These are phyloP conservation scores for Rhodotorula diobovata DNA, from an alignment of 768 basidiomycete genomes.

Conservation along the genomic window DNA sequence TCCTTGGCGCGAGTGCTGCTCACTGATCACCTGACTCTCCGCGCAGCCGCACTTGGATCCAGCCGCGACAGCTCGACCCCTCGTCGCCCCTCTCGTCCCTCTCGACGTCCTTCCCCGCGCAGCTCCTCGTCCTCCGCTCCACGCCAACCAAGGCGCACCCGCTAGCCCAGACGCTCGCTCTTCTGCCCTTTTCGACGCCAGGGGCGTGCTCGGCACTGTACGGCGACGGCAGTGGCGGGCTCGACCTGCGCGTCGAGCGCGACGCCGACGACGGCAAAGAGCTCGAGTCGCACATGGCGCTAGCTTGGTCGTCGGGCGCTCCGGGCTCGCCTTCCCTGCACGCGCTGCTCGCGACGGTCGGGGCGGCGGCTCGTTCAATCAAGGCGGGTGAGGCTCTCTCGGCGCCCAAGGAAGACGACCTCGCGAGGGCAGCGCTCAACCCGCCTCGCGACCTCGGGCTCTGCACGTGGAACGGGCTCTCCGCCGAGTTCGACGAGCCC, in stretches of 20 bases:
- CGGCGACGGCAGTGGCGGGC: not conserved
- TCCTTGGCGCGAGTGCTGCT: no score
- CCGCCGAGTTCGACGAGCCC: not conserved
- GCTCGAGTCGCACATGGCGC: not conserved
- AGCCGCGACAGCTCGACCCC: constrained; percentile 2
- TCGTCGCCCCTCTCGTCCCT: not conserved
- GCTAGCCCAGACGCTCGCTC: not conserved
- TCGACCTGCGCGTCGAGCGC: constrained; percentile 13
- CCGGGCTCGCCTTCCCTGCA: not conserved
- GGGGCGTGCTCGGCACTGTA: not conserved
- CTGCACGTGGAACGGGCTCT: constrained; percentile 43
- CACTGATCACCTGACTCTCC: no score
- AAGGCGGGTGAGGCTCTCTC: not conserved
- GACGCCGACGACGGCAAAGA: not conserved
- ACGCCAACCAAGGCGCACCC: not conserved
- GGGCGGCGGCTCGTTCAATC: constrained; percentile 4
- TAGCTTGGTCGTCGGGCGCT: not conserved
- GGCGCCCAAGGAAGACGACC: no score
- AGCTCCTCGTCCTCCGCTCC: constrained; percentile 21
- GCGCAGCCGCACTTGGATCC: constrained; percentile 30
- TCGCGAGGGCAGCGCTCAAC: not conserved
- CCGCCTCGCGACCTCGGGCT: not conserved
- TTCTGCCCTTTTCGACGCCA: constrained; percentile 20
- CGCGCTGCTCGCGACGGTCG: constrained; percentile 7
- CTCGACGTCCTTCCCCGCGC: not conserved